Evolutionary conservation across 257 asterid species (phyloP), one percentile per base, ranked within the genome.

Genomic region (Solanum pennellii): DNA sequence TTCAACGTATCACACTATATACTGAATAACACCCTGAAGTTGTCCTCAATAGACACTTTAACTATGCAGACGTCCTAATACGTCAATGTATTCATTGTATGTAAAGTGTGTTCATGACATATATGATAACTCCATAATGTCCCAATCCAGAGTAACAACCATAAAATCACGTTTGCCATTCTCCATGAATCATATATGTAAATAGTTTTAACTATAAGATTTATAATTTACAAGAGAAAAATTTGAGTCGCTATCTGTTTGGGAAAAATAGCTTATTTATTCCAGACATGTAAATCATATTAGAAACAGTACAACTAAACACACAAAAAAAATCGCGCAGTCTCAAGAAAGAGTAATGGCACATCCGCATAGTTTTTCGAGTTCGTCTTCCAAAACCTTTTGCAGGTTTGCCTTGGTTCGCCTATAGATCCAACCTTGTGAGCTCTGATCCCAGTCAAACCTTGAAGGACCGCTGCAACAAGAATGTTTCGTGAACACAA

Each of bases 401-500:
- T 44, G 29, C 83, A 96, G 89, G 86, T 90, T 79, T 83, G 86
- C 93, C 83, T 93, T 90, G 2, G 96, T 95, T 85, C 98, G 93
- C 87, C 96, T 92, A 83, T 94, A 96, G 73, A 94, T 88, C 98
- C 99, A 96, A 82, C 95, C 90, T 76, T 89, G 89, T 66, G 92
- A 92, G 45, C 87, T 88, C 42, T 83, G 94, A 88, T 95, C 99
- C 99, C 98, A 96, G 82, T 96, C 98, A 62, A 94, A 96, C 86
- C 99, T 94, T 21, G 98, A 94, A 2, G 99, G 98, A 60, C 98
- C 99, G 87, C 98, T 95, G 96, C 93, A 94, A 73, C 86, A 84
- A 35, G 44, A 86, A 33, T 37, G 21, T 80, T 80, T 18, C 45
- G 29, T 47, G 35, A 77, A 60, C 47, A 82, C 74, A 33, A 56